Base-by-base conservation (phyloP, 2,329 filamentous ascomycete genomes). In the Penicillium corylophilum region DNA sequence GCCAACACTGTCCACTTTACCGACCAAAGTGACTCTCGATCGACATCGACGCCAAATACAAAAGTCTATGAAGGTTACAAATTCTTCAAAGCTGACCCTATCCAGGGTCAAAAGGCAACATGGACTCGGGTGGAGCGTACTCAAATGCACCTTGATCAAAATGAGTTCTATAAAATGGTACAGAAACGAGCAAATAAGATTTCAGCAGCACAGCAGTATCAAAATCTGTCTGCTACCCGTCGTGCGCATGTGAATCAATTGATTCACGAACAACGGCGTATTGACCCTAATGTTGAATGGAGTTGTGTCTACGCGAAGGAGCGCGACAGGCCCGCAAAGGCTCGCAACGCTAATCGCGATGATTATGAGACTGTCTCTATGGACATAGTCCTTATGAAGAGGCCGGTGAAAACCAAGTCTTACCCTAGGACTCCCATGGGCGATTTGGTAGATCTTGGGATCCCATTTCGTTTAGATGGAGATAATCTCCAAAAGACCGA, bases 231-330 rank as follows among this genome's bases (percentile, higher is more conserved):
- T 1, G 56, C 57, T 15, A 41, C 55, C 22, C 70, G 67, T 31
- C 65, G 66, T 4, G 52, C 58, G 6, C 71, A 71, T 53, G 65
- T 76, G 36, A 66, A 71, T 20, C 56, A 62, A 16, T 50, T 76
- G 22, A 65, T 75, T 15, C 57, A 66, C 15, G 67, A 71, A 40
- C 64, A 66, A 36, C 65, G 63, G 38, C 52, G 54, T 5, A 54
- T 50, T 15, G 64, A 73, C 28, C 58, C 60, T 15, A 57, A 60
- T 4, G 70, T 68, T 15, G 63, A 70, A 52, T 74, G 71, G 69
- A 66, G 56, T n/a, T 71, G 63, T 43, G 69, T 66, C n/a, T 73
- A 72, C 54, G 62, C 69, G 22, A 66, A 70, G 42, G 66, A 66
- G 45, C 61, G 66, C 6, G 56, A 65, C 23, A 60, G 63, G 40